phyloP scores from a whole-genome alignment of 2,329 filamentous ascomycete species.

The Rutstroemia sydowiana region DNA sequence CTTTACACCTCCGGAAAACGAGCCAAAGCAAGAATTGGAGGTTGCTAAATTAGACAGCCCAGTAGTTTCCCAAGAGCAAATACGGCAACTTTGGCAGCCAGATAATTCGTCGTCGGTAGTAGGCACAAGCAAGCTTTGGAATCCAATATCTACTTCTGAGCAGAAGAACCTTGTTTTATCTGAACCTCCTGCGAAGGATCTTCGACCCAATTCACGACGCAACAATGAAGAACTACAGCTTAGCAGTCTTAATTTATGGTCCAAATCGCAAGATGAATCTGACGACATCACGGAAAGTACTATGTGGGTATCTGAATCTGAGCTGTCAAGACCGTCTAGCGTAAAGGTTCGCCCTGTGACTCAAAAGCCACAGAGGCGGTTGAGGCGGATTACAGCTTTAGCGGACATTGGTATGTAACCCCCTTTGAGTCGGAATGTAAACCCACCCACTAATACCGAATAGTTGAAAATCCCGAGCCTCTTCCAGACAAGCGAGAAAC shows the following conservation, averaged over 20 bases:
- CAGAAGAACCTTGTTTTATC: conserved; percentile 1
- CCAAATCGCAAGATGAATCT: conserved; percentile 17
- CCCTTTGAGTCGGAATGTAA: background rate
- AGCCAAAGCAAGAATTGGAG: background rate
- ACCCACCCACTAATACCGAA: conserved; percentile 10
- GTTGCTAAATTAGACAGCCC: background rate
- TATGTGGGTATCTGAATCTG: conserved; percentile 31
- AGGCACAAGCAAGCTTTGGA: conserved; percentile 1
- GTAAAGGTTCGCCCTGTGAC: conserved; percentile 38
- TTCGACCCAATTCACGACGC: conserved; percentile 23
- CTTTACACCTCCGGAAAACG: conserved; percentile 47
- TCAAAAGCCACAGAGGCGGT: conserved; percentile 47
- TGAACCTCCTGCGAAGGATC: conserved; percentile 24
- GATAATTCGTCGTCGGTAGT: conserved; percentile 10
- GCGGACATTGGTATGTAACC: conserved; percentile 45
- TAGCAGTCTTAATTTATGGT: conserved; percentile 25
- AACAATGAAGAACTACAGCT: conserved; percentile 15
- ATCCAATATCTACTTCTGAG: background rate
- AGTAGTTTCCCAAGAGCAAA: background rate
- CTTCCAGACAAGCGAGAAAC: conserved; percentile 51
- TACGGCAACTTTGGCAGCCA: conserved; percentile 22
- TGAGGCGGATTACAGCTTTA: conserved; percentile 49
- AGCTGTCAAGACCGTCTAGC: conserved; percentile 21
- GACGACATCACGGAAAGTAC: conserved; percentile 15
- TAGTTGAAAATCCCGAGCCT: conserved; percentile 51